Percentiles rank a stretch among this genome's conserved stretches.
These are phyloP conservation scores for Cylindrotheca fusiformis DNA, from an alignment of 108 stramenopile species.

Conservation along the genomic window DNA sequence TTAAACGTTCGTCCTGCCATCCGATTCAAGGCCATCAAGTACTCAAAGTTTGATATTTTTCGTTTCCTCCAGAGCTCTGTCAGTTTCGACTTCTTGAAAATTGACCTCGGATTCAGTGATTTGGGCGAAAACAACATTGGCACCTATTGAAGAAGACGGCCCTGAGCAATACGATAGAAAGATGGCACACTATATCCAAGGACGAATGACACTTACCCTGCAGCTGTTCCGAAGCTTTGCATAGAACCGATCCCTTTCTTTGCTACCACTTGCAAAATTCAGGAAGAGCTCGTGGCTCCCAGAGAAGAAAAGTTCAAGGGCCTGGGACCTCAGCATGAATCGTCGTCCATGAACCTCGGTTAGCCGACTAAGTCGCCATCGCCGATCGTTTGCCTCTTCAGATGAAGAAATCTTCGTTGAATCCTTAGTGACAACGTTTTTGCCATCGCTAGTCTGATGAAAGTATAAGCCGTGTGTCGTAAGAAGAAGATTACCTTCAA, in stretches of 20 bases:
- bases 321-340: conserved; percentile 87
- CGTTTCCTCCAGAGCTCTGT: conserved; percentile 76
- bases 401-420: conserved; percentile 12
- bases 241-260: conserved; percentile 77
- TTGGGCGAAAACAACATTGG: conserved; percentile 78
- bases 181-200: not conserved
- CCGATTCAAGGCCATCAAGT: conserved; percentile 83
- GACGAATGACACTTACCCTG: conserved; percentile 44
- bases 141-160: conserved; percentile 24
- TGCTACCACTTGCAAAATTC: conserved; percentile 68
- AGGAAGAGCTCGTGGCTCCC: conserved; percentile 85
- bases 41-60: conserved; percentile 80
- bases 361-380: conserved; percentile 74
- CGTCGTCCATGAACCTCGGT: conserved; percentile 86
- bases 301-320: conserved; percentile 90
- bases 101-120: conserved; percentile 68
- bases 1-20: conserved; percentile 95
- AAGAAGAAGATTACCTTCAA: conserved; percentile 65
- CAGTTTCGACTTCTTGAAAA: conserved; percentile 68
- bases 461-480: conserved; percentile 82
- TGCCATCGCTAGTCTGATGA: conserved; percentile 53
- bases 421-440: conserved; percentile 75
- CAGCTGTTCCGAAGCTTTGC: conserved; percentile 73
- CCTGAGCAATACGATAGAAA: not conserved
- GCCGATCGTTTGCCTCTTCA: conserved; percentile 16